These are phyloP conservation scores for Monoraphidium neglectum DNA, from an alignment of 139 green algal genomes.

Conservation along the genomic window DNA sequence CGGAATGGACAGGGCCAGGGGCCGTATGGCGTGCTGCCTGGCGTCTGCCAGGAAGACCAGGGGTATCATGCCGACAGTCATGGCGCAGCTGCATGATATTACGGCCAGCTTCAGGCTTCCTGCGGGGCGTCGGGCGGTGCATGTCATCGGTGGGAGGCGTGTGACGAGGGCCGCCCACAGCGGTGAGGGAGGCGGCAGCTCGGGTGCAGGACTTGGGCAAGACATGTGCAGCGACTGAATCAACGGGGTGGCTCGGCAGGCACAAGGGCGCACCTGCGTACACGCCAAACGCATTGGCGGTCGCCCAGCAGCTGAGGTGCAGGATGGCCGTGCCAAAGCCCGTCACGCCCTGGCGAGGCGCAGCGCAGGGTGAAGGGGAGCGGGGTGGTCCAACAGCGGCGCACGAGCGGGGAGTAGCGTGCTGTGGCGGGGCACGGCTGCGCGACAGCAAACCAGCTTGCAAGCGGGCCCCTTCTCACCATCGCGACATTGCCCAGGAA, in stretches of 20 bases:
- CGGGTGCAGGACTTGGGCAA: too few species aligned
- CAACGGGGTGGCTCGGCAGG: not conserved
- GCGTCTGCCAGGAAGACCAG: conserved; percentile 6
- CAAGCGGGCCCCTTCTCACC: too few species aligned
- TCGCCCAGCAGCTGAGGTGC: not conserved
- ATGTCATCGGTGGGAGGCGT: too few species aligned
- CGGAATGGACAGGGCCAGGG: conserved; percentile 4
- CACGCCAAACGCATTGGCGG: not conserved
- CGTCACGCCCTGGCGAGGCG: not conserved
- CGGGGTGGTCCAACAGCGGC: too few species aligned
- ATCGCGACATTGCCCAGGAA: conserved; percentile 14
- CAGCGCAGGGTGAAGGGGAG: not conserved
- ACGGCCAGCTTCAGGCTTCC: not conserved
- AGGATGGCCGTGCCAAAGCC: conserved; percentile 16
- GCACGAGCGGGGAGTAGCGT: too few species aligned
- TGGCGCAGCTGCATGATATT: conserved; percentile 5
- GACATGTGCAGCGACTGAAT: not conserved
- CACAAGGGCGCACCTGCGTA: not conserved
- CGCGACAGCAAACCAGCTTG: not conserved
- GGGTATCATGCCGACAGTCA: conserved; percentile 7
- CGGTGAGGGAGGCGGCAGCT: too few species aligned
- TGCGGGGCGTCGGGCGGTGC: too few species aligned
- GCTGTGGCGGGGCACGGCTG: too few species aligned
- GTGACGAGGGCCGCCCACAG: too few species aligned
- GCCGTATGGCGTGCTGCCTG: conserved; percentile 1